Base-by-base conservation (phyloP, 768 basidiomycete species). In the Boletus rubroflammeus region DNA sequence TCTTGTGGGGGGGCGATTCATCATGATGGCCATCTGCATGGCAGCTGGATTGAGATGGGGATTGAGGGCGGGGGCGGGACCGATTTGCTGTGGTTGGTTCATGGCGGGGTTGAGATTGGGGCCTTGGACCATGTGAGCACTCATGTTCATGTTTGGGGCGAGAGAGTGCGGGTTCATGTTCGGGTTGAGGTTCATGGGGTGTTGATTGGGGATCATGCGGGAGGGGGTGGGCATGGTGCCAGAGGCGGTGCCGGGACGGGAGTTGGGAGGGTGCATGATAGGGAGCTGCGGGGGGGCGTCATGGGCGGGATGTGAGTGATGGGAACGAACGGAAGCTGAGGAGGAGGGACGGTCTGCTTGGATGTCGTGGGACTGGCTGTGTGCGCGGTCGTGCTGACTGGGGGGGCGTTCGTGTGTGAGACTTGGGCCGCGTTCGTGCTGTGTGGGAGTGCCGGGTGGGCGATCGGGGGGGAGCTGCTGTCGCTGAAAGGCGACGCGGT, bases 1-100 rank as follows among this genome's bases (percentile, higher is more conserved):
- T 45, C 67, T 52, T 9, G 67, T 68, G 1, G 68, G 68, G 10
- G 68, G 67, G 1, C 68, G 68, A 48, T 64, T 63, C 59, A 67
- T 55, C 25, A 53, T 57, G 53, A 64, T 61, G 50, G 53, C 60
- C 56, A 62, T 65, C 1, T 65, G 63, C 34, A 64, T 55, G 17
- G 31, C 23, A 9, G 8, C 51, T 13, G 49, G 42, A 42, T 64
- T 64, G 35, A 65, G n/a, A n/a, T 67, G 60, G 13, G 56, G 53
- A 34, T 57, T 57, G 23, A 61, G 21, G 23, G 42, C 44, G 23
- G 43, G 41, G 26, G 32, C 53, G 10, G 56, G 14, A 29, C 51
- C 51, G 57, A 67, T 63, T 45, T 67, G 64, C 36, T 61, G 59
- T 43, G 59, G 46, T 46, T 64, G 68, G 46, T 29, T 60, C 54